Conservation (phyloP, 148 eudicot species). For the Vaccinium vitisidaea region DNA sequence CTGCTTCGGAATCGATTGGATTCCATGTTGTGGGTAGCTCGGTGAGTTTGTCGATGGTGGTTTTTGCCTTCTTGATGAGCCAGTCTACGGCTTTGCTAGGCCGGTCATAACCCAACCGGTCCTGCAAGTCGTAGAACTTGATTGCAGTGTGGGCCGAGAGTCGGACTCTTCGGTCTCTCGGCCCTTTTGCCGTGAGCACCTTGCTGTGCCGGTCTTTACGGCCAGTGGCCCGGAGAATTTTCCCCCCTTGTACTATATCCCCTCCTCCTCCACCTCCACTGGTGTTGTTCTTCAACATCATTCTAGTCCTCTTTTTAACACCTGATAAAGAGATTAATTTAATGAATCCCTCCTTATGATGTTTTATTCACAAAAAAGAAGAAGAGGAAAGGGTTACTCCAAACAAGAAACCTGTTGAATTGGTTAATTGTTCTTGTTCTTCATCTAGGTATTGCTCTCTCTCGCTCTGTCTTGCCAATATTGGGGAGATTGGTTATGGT, state of each 20-base stretch:
- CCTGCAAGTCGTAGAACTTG: slow-evolving; percentile 52
- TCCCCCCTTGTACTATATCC: slow-evolving; percentile 45
- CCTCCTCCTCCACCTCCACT: slow-evolving; percentile 5
- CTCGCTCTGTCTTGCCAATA: neutral
- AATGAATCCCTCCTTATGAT: neutral
- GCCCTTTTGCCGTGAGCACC: slow-evolving; percentile 46
- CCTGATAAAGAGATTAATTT: neutral
- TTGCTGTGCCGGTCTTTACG: slow-evolving; percentile 53
- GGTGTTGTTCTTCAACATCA: slow-evolving; percentile 16
- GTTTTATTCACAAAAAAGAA: neutral
- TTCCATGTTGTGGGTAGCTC: slow-evolving; percentile 35
- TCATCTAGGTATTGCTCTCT: neutral
- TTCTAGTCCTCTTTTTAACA: neutral
- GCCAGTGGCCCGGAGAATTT: slow-evolving; percentile 41
- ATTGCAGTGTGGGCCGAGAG: slow-evolving; percentile 49
- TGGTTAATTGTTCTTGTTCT: neutral
- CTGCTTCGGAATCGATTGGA: slow-evolving; percentile 1
- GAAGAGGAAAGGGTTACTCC: neutral
- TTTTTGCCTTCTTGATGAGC: slow-evolving; percentile 42
- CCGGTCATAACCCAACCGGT: slow-evolving; percentile 44
- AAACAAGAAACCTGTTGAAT: neutral
- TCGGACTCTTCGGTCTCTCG: slow-evolving; percentile 46
- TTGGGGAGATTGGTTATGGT: neutral
- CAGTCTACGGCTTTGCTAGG: slow-evolving; percentile 54
- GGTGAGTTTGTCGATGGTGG: slow-evolving; percentile 39